Percentiles rank a stretch among this genome's conserved stretches.
These are phyloP conservation scores for Huntiella decipiens DNA, from an alignment of 2,329 filamentous ascomycete genomes.

Conservation along the genomic window DNA sequence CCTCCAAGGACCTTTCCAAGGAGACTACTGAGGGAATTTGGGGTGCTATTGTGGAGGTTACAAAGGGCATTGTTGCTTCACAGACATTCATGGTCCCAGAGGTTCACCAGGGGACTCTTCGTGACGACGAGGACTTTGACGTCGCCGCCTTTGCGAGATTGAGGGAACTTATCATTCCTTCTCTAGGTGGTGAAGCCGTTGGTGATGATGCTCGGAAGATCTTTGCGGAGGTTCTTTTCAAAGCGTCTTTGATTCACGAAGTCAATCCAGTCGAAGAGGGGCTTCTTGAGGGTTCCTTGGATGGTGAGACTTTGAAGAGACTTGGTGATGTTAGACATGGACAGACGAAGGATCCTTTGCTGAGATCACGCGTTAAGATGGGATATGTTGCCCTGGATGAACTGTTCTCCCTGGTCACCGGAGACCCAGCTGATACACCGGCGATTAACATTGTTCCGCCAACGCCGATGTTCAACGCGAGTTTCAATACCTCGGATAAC, in stretches of 20 bases:
- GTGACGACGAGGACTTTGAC: slow-evolving; percentile 59
- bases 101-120: background rate
- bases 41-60: slow-evolving; percentile 45
- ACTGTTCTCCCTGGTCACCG: slow-evolving; percentile 48
- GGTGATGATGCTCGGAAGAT: slow-evolving; percentile 45
- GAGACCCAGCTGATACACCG: slow-evolving; percentile 23
- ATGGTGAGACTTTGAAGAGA: slow-evolving; percentile 17
- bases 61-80: slow-evolving; percentile 50
- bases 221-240: slow-evolving; percentile 62
- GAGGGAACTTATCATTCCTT: slow-evolving; percentile 52
- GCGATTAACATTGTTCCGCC: slow-evolving; percentile 25
- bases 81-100: slow-evolving; percentile 29
- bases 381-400: slow-evolving; percentile 66
- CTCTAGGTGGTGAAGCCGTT: slow-evolving; percentile 47
- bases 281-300: slow-evolving; percentile 15
- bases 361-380: slow-evolving; percentile 50
- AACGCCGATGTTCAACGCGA: slow-evolving; percentile 20
- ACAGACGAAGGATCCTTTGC: slow-evolving; percentile 48
- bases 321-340: slow-evolving; percentile 51
- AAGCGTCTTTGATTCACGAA: slow-evolving; percentile 60
- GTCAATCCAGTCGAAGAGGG: slow-evolving; percentile 26
- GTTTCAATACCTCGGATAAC: background rate
- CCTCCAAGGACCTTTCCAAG: slow-evolving; percentile 22
- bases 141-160: slow-evolving; percentile 53
- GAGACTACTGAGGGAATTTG: slow-evolving; percentile 42